phyloP scores from a whole-genome alignment of 139 green algal genomes.

The Chlorella sp. region DNA sequence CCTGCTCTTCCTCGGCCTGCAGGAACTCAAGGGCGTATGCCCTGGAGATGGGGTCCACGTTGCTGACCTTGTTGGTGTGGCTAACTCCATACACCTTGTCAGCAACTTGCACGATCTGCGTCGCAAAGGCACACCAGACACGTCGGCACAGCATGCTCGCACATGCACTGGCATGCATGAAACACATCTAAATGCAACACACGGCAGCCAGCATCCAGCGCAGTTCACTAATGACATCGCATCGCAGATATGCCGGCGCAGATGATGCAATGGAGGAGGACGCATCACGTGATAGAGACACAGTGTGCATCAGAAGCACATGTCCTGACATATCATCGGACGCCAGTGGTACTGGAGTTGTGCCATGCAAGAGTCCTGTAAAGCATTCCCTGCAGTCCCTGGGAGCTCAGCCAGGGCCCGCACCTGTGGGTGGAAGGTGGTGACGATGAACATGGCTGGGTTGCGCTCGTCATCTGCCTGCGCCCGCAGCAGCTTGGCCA shows the following conservation, averaged over 20 bases:
- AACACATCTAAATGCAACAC: too few relatives aligned
- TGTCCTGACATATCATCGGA: neutral
- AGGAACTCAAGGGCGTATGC: constrained; percentile 79
- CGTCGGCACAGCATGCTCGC: too few relatives aligned
- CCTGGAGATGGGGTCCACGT: constrained; percentile 45
- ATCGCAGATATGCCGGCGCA: too few relatives aligned
- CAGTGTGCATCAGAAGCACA: too few relatives aligned
- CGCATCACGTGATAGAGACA: too few relatives aligned
- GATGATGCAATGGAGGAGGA: too few relatives aligned
- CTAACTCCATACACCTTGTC: constrained; percentile 88
- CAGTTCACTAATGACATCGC: too few relatives aligned
- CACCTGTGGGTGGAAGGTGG: constrained; percentile 93
- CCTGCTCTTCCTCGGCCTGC: too few relatives aligned
- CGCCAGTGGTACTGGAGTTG: neutral
- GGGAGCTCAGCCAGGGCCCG: neutral
- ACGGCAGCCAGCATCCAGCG: too few relatives aligned
- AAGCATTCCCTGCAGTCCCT: neutral
- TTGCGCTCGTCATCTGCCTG: constrained; percentile 61
- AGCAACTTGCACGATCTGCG: constrained; percentile 60
- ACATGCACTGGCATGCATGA: too few relatives aligned
- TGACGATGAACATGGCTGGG: constrained; percentile 95
- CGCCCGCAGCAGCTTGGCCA: constrained; percentile 76
- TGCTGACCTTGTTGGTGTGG: constrained; percentile 67
- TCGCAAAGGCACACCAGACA: too few relatives aligned
- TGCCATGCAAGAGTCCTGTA: too few relatives aligned